phyloP scores from a whole-genome alignment of 2,329 filamentous ascomycete species.

The Cladosporium velox region DNA sequence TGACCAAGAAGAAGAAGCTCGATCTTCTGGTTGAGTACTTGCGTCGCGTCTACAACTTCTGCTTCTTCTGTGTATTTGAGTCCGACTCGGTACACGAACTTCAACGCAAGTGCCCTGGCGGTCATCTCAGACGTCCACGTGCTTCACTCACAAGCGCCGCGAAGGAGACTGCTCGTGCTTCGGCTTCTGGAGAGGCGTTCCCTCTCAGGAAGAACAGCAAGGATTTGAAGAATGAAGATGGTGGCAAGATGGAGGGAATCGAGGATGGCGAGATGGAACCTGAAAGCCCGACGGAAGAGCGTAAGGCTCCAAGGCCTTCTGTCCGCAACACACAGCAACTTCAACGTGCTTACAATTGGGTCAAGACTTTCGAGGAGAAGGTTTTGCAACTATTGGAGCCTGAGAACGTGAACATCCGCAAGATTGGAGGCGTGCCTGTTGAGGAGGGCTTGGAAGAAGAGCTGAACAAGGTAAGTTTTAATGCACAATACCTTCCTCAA shows the following conservation, averaged over 20 bases:
- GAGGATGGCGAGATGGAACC: slow-evolving; percentile 42
- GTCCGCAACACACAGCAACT: slow-evolving; percentile 88
- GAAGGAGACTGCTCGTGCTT: slow-evolving; percentile 82
- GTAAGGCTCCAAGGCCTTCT: slow-evolving; percentile 59
- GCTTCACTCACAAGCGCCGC: slow-evolving; percentile 80
- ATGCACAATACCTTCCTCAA: too few relatives aligned
- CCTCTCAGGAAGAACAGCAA: slow-evolving; percentile 62
- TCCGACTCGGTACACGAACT: slow-evolving; percentile 96
- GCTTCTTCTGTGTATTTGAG: slow-evolving; percentile 99
- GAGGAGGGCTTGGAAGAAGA: slow-evolving; percentile 89
- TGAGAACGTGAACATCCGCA: slow-evolving; percentile 80
- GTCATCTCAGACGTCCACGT: slow-evolving; percentile 89
- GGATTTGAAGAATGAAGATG: slow-evolving; percentile 58
- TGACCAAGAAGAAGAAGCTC: slow-evolving; percentile 94
- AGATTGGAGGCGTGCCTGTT: slow-evolving; percentile 82
- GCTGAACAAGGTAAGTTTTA: slow-evolving; percentile 63
- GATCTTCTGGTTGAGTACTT: slow-evolving; percentile 96
- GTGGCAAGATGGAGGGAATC: slow-evolving; percentile 52
- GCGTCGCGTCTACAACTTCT: slow-evolving; percentile 96
- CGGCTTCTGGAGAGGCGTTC: slow-evolving; percentile 78
- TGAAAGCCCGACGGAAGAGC: slow-evolving; percentile 62
- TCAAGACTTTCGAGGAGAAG: slow-evolving; percentile 98
- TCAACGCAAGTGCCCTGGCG: slow-evolving; percentile 91
- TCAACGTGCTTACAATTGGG: slow-evolving; percentile 96
- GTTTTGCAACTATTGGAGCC: slow-evolving; percentile 90